A percentile compares a stretch with the other conserved stretches of the same genome.
Evolutionary conservation across 768 basidiomycete species (phyloP).

Genomic region (Tubosaeta sp.): DNA sequence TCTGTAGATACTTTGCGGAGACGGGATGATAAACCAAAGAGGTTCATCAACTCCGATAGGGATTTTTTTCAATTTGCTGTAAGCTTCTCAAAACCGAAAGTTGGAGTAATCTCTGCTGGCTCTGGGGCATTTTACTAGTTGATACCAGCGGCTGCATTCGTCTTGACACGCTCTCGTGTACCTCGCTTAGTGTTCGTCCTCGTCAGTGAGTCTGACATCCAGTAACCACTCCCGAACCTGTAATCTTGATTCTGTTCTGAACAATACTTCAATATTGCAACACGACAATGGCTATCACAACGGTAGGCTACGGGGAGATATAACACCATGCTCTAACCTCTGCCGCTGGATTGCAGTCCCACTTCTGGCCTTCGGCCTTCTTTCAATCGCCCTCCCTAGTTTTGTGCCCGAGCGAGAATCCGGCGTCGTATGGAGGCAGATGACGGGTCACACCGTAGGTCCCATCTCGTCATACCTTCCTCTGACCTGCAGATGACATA

Average conservation of each 20-base stretch:
- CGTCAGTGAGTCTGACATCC: conserved; percentile 64
- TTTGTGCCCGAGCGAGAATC: conserved; percentile 93
- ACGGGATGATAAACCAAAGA: conserved; percentile 78
- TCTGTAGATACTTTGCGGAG: conserved; percentile 77
- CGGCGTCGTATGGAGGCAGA: conserved; percentile 83
- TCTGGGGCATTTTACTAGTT: conserved; percentile 34
- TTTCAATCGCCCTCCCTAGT: conserved; percentile 85
- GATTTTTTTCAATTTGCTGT: conserved; percentile 78
- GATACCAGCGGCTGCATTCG: conserved; percentile 68
- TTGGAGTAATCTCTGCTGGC: background rate
- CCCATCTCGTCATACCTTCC: no score
- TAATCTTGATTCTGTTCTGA: no score
- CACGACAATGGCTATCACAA: conserved; percentile 64
- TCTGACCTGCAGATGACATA: background rate
- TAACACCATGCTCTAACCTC: conserved; percentile 83
- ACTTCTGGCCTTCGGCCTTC: conserved; percentile 79
- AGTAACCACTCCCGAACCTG: no score
- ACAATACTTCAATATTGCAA: no score
- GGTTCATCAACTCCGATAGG: conserved; percentile 82
- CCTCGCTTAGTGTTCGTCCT: conserved; percentile 62
- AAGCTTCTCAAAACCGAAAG: conserved; percentile 16
- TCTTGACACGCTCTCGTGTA: background rate
- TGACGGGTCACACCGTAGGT: conserved; percentile 51
- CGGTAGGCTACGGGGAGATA: conserved; percentile 91
- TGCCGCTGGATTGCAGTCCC: conserved; percentile 84